These are phyloP conservation scores for Phlyctochytrium bullatum DNA, from an alignment of 192 early-diverging fungal species.

Conservation along the genomic window DNA sequence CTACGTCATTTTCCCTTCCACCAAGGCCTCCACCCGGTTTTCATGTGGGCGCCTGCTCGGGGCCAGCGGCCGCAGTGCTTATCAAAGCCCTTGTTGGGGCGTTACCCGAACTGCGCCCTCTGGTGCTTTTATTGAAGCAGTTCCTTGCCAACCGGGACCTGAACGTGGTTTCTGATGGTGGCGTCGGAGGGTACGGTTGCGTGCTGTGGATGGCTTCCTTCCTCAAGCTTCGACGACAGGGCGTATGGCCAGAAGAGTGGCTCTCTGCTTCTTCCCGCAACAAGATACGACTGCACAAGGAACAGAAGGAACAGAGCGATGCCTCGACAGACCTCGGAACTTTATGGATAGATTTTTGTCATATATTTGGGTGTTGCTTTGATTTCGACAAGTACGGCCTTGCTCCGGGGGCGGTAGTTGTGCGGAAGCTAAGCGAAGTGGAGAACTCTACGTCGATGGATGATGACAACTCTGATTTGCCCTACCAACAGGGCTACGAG, in stretches of 20 bases:
- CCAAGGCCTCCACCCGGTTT: too few relatives aligned
- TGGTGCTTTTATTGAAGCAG: slow-evolving; percentile 18
- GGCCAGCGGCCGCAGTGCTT: background rate
- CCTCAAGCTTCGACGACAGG: background rate
- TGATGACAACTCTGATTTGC: background rate
- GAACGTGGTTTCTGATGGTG: slow-evolving; percentile 15
- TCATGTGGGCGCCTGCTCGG: background rate
- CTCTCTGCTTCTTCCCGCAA: background rate
- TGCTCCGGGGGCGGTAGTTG: background rate
- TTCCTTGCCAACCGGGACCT: slow-evolving; percentile 3
- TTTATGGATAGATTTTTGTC: slow-evolving; percentile 15
- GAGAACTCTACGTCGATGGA: too few relatives aligned
- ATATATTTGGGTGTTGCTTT: slow-evolving; percentile 9
- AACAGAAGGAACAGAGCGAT: too few relatives aligned
- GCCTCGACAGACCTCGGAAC: background rate
- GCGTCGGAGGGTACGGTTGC: slow-evolving; percentile 16
- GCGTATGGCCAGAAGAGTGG: background rate
- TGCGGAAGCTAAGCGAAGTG: too few relatives aligned
- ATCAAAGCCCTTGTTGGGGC: background rate
- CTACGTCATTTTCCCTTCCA: background rate
- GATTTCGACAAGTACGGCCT: slow-evolving; percentile 7
- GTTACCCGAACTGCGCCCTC: background rate
- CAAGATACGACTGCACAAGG: background rate
- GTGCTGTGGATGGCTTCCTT: background rate
- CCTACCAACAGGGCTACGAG: background rate